Evolutionary conservation across 1,139 yeast species (phyloP), one percentile per base, ranked within the genome.

Genomic region (Saccharomycopsis hybrid): DNA sequence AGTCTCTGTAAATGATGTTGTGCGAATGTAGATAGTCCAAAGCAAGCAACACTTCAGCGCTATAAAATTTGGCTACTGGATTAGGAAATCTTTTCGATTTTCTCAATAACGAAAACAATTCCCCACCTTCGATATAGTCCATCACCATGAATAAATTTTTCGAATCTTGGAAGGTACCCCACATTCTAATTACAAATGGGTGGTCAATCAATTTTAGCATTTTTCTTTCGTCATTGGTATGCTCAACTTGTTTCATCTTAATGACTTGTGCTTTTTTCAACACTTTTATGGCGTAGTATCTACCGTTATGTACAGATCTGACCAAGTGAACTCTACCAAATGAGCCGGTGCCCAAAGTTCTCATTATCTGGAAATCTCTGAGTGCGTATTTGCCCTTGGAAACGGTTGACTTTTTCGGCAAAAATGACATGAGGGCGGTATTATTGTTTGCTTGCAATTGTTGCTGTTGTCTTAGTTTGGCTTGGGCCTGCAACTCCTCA

Each of bases 121-220:
- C 98, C 51, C 98, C 98, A 52, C 97, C 98, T 71, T 92, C 97
- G 63, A 92, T 88, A 67, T 89, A 92, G 65, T 92, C 98, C 96
- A 92, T 90, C 50, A 92, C 95, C 97, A 92, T 90, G 62, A 89
- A 92, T 58, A 92, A 70, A 63, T 87, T 87, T 59, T 78, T 80
- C 36, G 92, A 77, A 68, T 92, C 97, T 68, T 92, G 97, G 67
- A 85, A 92, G 0, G 97, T 92, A 40, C 98, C 98, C 98, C 98
- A 92, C 95, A 92, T 88, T 59, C 97, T 75, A 59, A 90, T 89
- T 58, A 92, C 75, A 62, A 92, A 92, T 27, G 97, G 97, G 65
- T 90, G 97, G 63, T 88, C 95, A 27, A 92, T 96, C 53, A 88
- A 72, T 65, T 86, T 88, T 55, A 92, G 75, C 95, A 92, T 92